phyloP scores from a whole-genome alignment of 768 basidiomycete genomes.

The Boletus subparvulus region DNA sequence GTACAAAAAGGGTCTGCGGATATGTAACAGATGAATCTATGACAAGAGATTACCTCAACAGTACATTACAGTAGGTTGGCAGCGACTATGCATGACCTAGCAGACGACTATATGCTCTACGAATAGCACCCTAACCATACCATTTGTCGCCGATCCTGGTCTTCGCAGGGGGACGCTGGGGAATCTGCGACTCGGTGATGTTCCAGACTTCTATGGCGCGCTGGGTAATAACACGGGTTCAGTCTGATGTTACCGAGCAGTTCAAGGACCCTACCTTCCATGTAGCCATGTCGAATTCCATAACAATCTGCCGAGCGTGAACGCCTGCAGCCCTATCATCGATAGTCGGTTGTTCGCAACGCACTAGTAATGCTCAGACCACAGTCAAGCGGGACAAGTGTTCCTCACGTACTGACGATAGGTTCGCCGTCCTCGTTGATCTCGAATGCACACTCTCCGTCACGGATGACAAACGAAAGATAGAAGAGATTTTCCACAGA shows the following conservation, averaged over 20 bases:
- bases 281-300: slow-evolving; percentile 87
- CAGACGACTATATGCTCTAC: background rate
- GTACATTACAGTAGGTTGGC: slow-evolving; percentile 18
- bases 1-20: background rate
- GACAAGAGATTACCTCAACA: slow-evolving; percentile 11
- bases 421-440: slow-evolving; percentile 67
- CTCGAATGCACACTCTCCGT: slow-evolving; percentile 78
- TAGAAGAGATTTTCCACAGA: slow-evolving; percentile 98
- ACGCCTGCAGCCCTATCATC: slow-evolving; percentile 64
- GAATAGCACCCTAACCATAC: slow-evolving; percentile 51
- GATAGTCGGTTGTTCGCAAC: slow-evolving; percentile 61
- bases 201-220: slow-evolving; percentile 85
- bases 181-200: slow-evolving; percentile 74
- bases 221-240: slow-evolving; percentile 38
- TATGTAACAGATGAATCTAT: background rate
- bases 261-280: slow-evolving; percentile 65
- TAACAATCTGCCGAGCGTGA: slow-evolving; percentile 79
- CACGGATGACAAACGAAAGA: slow-evolving; percentile 87
- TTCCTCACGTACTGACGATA: slow-evolving; percentile 58
- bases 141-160: slow-evolving; percentile 64
- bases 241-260: background rate
- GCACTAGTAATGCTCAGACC: slow-evolving; percentile 38
- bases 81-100: background rate
- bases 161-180: slow-evolving; percentile 61
- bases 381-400: background rate